A percentile compares a stretch with the other conserved stretches of the same genome.
phyloP scores from a whole-genome alignment of 495 filamentous ascomycete genomes.

The Immersiella caudata region DNA sequence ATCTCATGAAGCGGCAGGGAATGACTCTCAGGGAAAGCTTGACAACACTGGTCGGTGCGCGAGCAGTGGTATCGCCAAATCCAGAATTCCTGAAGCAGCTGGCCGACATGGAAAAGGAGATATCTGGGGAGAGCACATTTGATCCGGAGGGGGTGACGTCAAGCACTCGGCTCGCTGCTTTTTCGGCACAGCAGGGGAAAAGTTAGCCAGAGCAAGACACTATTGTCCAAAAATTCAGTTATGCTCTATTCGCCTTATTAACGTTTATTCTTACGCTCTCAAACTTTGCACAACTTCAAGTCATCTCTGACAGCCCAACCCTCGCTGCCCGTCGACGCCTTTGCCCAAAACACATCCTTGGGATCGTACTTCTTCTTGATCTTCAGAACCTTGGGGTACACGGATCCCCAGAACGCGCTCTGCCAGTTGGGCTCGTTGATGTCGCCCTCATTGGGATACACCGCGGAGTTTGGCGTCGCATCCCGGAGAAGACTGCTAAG shows the following conservation, averaged over 20 bases:
- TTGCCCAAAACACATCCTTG: conserved; percentile 25
- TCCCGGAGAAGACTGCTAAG: conserved; percentile 25
- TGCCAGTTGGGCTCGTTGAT: conserved; percentile 42
- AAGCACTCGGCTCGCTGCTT: conserved; percentile 1
- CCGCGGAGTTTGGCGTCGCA: conserved; percentile 32
- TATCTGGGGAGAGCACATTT: conserved; percentile 19
- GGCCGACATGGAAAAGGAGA: conserved; percentile 19
- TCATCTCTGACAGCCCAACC: conserved; percentile 22
- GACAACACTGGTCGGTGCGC: conserved; percentile 1
- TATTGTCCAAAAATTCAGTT: no score
- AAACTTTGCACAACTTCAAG: conserved; percentile 24
- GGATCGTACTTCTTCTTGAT: conserved; percentile 42
- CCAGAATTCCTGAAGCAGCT: conserved; percentile 21
- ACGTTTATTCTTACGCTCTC: background rate
- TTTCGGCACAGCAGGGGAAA: background rate
- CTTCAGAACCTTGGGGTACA: conserved; percentile 32
- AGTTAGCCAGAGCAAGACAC: background rate
- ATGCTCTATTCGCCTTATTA: background rate
- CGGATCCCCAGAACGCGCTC: conserved; percentile 35
- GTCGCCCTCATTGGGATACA: conserved; percentile 52
- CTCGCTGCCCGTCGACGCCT: conserved; percentile 28
- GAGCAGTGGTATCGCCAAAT: conserved; percentile 14
- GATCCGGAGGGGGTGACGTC: background rate
- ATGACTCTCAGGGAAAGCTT: conserved; percentile 20
- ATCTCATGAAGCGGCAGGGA: conserved; percentile 14